Evolutionary conservation across 2,329 filamentous ascomycete species (phyloP).

Genomic region (Sporothrix luriei): DNA sequence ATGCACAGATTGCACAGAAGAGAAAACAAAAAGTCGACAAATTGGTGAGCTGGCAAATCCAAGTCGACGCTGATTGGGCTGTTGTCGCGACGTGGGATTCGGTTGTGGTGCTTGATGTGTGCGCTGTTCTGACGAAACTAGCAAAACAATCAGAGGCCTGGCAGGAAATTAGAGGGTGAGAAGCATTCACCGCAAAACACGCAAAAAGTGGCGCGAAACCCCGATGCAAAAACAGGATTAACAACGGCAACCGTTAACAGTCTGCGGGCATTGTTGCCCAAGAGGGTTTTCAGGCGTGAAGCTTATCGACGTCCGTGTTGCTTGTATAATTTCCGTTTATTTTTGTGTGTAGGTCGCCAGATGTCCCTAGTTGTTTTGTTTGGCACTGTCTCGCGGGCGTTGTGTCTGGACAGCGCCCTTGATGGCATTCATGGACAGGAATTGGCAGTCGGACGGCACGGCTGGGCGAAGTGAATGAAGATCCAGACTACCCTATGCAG

Average conservation of each 20-base stretch:
- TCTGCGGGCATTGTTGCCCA: conserved; percentile 19
- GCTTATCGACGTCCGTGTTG: not conserved
- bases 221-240: conserved; percentile 21
- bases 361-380: conserved; percentile 14
- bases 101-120: not conserved
- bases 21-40: conserved; percentile 10
- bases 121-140: conserved; percentile 19
- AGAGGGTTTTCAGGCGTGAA: not conserved
- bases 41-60: conserved; percentile 17
- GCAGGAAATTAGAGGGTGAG: conserved; percentile 29
- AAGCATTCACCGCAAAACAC: conserved; percentile 25
- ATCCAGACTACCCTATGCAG: not conserved
- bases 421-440: not conserved
- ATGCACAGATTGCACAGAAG: conserved; percentile 7
- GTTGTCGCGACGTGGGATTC: conserved; percentile 29
- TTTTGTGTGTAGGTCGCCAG: not conserved
- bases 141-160: conserved; percentile 23
- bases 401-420: not conserved
- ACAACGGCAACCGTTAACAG: conserved; percentile 19
- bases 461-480: not conserved
- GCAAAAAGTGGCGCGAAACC: conserved; percentile 25
- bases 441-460: not conserved
- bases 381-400: not conserved
- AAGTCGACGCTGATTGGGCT: conserved; percentile 30
- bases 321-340: not conserved